Base-by-base conservation (phyloP, 345 rosid species). In the Ceriops decandra region DNA sequence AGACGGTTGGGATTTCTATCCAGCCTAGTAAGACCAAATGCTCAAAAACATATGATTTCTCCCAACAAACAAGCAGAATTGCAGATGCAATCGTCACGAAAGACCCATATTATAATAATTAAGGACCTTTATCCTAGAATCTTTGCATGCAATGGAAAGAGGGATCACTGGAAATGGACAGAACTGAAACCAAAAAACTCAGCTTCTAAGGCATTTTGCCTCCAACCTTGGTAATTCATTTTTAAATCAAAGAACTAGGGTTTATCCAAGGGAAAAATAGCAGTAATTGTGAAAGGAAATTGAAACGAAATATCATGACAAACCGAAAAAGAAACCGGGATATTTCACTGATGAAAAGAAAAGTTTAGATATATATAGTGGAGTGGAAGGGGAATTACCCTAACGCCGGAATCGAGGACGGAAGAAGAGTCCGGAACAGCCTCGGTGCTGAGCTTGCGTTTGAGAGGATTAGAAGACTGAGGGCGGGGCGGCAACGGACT, bases 401-500 rank as follows among this genome's bases (percentile, higher is more conserved):
- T 47, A 28, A 70, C 64, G 27, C 85, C 84, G 13, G 73, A 63
- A 68, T 74, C 78, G 17, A 80, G 31, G 24, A 66, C 72, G 2
- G 79, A 68, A 26, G 79, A 68, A 26, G 68, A 79, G 0, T 88
- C 96, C 5, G 68, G 73, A 2, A 73, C 64, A 21, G 80, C 31
- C 13, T 91, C 97, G 3, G 68, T 28, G 64, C 66, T 49, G 66
- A 91, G 92, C 79, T 95, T 95, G 75, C 99, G 85, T 81, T 95
- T 95, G 57, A 95, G 97, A 35, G 98, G 93, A 68, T 95, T 95
- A 1, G 96, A 74, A 4, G 92, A 58, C 38, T 93, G 99, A 24
- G 98, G 97, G 20, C 98, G 85, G 27, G 98, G 99, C 26, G 99
- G 99, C 36, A 95, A 62, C 3, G 86, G 86, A 67, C 81, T 72